A percentile compares a stretch with the other conserved stretches of the same genome.
phyloP scores from a whole-genome alignment of 2,329 filamentous ascomycete species.

The Samsoniella hepiali region DNA sequence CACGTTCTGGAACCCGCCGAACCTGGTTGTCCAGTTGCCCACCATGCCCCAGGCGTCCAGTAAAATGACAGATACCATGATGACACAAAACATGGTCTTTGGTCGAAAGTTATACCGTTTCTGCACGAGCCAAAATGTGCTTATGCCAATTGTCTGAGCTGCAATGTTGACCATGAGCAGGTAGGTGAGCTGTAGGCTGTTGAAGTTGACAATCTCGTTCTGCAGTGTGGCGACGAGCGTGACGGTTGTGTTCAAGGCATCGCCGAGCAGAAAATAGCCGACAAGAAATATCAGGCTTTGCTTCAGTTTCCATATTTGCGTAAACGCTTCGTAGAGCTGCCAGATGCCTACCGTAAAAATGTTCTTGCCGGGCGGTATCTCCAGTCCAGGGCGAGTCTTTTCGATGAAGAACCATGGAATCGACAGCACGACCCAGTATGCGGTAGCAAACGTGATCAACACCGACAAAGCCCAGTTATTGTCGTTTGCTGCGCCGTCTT shows the following conservation, averaged over 20 bases:
- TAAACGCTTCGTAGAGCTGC: constrained; percentile 56
- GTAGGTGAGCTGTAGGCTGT: constrained; percentile 46
- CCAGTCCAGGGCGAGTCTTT: constrained; percentile 57
- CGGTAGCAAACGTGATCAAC: constrained; percentile 61
- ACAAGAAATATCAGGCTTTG: constrained; percentile 64
- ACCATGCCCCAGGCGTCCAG: constrained; percentile 50
- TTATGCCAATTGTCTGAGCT: not conserved
- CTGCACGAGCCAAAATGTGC: not conserved
- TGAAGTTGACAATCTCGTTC: constrained; percentile 61
- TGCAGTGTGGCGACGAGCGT: constrained; percentile 65
- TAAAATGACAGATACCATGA: constrained; percentile 58
- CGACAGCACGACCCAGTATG: constrained; percentile 60
- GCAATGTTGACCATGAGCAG: not conserved
- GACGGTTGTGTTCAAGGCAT: constrained; percentile 68
- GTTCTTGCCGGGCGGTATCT: constrained; percentile 36
- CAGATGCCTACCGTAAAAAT: constrained; percentile 57
- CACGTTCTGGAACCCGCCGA: constrained; percentile 40
- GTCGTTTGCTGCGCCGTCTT: constrained; percentile 56
- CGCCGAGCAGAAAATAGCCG: constrained; percentile 66
- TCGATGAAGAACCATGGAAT: constrained; percentile 66
- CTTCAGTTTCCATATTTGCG: constrained; percentile 60
- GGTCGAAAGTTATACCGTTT: not conserved
- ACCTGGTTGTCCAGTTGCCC: constrained; percentile 42
- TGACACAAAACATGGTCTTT: constrained; percentile 48
- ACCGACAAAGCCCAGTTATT: constrained; percentile 66